Base-by-base conservation (phyloP, 352 stramenopile genomes). In the Pythium plurisporium region DNA sequence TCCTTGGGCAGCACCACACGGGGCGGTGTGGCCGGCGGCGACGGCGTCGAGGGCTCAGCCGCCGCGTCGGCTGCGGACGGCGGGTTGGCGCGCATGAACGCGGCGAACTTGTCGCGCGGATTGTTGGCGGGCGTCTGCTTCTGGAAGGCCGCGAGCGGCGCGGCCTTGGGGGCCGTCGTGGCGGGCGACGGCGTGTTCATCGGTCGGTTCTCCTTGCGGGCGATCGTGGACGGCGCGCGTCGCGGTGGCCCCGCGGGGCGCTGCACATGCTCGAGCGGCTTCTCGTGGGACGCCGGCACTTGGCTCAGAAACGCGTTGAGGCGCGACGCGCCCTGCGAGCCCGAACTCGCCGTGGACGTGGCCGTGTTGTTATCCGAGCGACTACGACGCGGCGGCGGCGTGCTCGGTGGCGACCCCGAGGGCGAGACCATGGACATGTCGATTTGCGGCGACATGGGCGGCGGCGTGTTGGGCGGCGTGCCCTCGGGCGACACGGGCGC, bases 221-320 rank as follows among this genome's bases (percentile, higher is more conserved):
- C 27, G 25, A 65, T 60, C 52, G 66, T 53, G 38, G 38, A 57
- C 34, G 62, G 65, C 59, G 64, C 67, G 64, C 59, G 72, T 50
- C 87, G 87, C 1, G 67, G 70, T 40, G 83, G 79, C 0, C 79
- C 81, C 23, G 79, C 69, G 0, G 83, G 77, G 11, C 75, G 76
- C 10, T 82, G 62, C 17, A 74, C 55, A 45, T 91, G 81, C 36
- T 86, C 73, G 17, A 90, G 65, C 41, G 79, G 77, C 12, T 79
- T 73, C 37, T 73, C 67, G 34, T 71, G 70, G 5, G 81, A 73
- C 10, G 83, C 40, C 26, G 83, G 83, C 33, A 91, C 80, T 64
- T 94, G 77, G 19, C 59, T 89, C 22, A 94, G 64, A 54, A 94
- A 94, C 0, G 73, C 80, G 52, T 91, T 91, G 33, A 94, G 65